Evolutionary conservation across 208 protist genomes (phyloP).

Genomic region (Acanthamoeba sp.): DNA sequence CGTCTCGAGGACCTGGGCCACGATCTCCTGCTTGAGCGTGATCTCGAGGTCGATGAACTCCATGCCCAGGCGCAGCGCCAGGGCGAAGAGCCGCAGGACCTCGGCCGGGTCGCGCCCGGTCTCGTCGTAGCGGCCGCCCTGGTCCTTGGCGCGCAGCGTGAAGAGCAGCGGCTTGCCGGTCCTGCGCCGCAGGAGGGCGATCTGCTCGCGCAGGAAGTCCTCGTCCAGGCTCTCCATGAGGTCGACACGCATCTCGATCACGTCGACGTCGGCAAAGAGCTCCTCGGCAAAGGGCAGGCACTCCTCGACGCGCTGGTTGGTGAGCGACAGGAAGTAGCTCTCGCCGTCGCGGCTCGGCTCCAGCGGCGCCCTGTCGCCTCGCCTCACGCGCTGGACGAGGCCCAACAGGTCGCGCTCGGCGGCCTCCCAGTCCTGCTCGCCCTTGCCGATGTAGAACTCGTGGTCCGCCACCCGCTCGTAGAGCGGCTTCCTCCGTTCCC

Average conservation of each 20-base stretch:
- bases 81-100: slow-evolving; percentile 74
- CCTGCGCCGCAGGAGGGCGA: slow-evolving; percentile 82
- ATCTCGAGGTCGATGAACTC: slow-evolving; percentile 90
- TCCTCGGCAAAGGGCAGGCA: slow-evolving; percentile 68
- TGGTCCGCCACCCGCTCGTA: slow-evolving; percentile 28
- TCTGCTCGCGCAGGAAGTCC: slow-evolving; percentile 81
- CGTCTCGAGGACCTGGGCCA: not conserved
- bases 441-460: slow-evolving; percentile 76
- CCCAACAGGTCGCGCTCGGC: slow-evolving; percentile 9
- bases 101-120: not conserved
- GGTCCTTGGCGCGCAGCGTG: slow-evolving; percentile 84
- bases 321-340: slow-evolving; percentile 83
- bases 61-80: slow-evolving; percentile 84
- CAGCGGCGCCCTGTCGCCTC: not conserved
- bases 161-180: slow-evolving; percentile 86
- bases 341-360: not conserved
- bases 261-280: slow-evolving; percentile 81
- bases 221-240: slow-evolving; percentile 80
- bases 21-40: slow-evolving; percentile 10
- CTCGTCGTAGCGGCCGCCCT: slow-evolving; percentile 87
- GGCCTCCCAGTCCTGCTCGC: slow-evolving; percentile 27
- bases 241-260: slow-evolving; percentile 89
- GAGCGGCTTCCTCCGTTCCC: slow-evolving; percentile 45
- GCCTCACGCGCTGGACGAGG: slow-evolving; percentile 8
- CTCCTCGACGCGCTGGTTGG: slow-evolving; percentile 68